A percentile compares a stretch with the other conserved stretches of the same genome.
Evolutionary conservation across 2,329 filamentous ascomycete species (phyloP).

Genomic region (Stagonosporopsis cucurbitacearum): DNA sequence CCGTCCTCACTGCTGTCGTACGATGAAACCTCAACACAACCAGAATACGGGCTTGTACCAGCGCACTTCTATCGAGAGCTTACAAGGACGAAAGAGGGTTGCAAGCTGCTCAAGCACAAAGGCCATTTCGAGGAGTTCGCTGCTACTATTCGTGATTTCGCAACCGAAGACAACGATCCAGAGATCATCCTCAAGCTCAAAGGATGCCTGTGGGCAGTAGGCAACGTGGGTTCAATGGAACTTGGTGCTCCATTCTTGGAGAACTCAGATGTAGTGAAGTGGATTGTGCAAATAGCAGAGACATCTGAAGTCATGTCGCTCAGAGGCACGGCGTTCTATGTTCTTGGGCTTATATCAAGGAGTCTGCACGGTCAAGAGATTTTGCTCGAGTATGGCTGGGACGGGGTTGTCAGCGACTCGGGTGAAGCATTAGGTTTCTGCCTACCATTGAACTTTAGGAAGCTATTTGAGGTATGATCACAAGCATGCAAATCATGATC

Average conservation of each 20-base stretch:
- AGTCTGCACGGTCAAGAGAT: slow-evolving; percentile 94
- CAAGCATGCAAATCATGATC: neutral
- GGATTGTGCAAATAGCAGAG: slow-evolving; percentile 88
- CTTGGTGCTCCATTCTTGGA: slow-evolving; percentile 94
- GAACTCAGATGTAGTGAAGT: slow-evolving; percentile 83
- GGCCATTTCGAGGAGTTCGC: slow-evolving; percentile 96
- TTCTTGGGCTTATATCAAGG: slow-evolving; percentile 87
- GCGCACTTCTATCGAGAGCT: slow-evolving; percentile 97
- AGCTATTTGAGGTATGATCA: slow-evolving; percentile 72
- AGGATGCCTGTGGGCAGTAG: slow-evolving; percentile 95
- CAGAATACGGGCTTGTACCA: slow-evolving; percentile 71
- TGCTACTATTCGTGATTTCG: slow-evolving; percentile 84
- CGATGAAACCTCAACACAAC: slow-evolving; percentile 55
- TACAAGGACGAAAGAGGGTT: slow-evolving; percentile 90
- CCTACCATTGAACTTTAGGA: slow-evolving; percentile 78
- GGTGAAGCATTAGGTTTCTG: slow-evolving; percentile 88
- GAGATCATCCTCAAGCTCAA: slow-evolving; percentile 94
- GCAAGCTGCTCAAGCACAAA: slow-evolving; percentile 85
- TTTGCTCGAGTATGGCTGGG: slow-evolving; percentile 88
- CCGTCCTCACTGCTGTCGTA: slow-evolving; percentile 54
- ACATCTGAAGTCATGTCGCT: slow-evolving; percentile 88
- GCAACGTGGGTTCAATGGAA: slow-evolving; percentile 98
- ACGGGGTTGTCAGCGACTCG: slow-evolving; percentile 82
- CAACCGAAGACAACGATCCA: slow-evolving; percentile 80
- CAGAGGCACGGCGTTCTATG: slow-evolving; percentile 95